Evolutionary conservation across 1,284 basidiomycete genomes (phyloP).

Genomic region (Cerrena zonata): DNA sequence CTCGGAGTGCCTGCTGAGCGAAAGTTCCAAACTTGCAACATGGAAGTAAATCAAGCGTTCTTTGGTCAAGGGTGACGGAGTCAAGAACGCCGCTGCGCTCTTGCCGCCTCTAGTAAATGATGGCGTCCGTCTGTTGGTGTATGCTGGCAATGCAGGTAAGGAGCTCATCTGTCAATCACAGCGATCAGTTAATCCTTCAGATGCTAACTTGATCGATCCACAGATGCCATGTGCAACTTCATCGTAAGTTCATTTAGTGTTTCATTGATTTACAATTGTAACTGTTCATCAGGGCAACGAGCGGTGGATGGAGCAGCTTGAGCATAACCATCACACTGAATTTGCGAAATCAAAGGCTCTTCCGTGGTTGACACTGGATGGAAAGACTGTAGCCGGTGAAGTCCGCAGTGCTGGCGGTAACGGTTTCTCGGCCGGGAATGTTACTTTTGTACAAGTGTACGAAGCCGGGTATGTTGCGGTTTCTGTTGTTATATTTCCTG

Average conservation of each 20-base stretch:
- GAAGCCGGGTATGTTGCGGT: constrained; percentile 41
- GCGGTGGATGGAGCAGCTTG: constrained; percentile 60
- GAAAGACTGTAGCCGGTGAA: constrained; percentile 33
- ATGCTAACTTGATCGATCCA: too few relatives aligned
- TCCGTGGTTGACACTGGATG: constrained; percentile 36
- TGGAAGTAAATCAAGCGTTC: constrained; percentile 65
- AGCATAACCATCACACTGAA: constrained; percentile 57
- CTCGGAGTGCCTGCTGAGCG: constrained; percentile 64
- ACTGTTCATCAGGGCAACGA: constrained; percentile 65
- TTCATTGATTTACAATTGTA: too few relatives aligned
- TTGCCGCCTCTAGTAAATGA: constrained; percentile 72
- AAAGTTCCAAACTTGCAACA: constrained; percentile 54
- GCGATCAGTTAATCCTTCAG: constrained; percentile 26
- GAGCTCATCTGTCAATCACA: background rate
- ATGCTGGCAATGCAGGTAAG: constrained; percentile 71
- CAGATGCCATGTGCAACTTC: constrained; percentile 81
- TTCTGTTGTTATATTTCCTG: too few relatives aligned
- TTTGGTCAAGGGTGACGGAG: constrained; percentile 69
- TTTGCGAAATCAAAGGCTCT: constrained; percentile 48
- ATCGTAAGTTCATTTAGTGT: constrained; percentile 46
- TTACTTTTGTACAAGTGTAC: constrained; percentile 48
- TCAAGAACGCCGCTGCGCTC: constrained; percentile 71
- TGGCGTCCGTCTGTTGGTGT: constrained; percentile 74
- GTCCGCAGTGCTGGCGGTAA: constrained; percentile 40
- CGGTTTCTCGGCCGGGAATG: constrained; percentile 42